Percentiles rank a stretch among this genome's conserved stretches.
Conservation (phyloP, 805 yeast genomes). For the Lipomyces sp. region DNA sequence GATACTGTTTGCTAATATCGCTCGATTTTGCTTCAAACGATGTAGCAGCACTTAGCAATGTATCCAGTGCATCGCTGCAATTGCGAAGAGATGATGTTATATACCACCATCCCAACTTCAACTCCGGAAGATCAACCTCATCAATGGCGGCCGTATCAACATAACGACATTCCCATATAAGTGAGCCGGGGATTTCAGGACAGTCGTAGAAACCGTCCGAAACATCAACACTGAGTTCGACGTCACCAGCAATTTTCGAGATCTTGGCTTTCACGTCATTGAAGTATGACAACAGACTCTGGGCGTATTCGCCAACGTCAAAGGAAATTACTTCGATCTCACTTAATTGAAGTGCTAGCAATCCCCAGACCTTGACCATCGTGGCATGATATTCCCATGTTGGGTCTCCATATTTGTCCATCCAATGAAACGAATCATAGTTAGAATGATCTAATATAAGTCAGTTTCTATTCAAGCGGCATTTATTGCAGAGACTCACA, state of each 20-base stretch:
- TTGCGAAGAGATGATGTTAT: conserved; percentile 32
- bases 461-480: neutral
- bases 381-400: conserved; percentile 64
- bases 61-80: conserved; percentile 34
- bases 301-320: conserved; percentile 51
- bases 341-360: conserved; percentile 54
- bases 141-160: neutral
- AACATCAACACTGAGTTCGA: conserved; percentile 25
- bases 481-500: conserved; percentile 12
- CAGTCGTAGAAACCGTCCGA: conserved; percentile 24
- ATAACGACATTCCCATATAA: conserved; percentile 16
- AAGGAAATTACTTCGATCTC: conserved; percentile 56
- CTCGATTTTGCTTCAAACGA: conserved; percentile 56
- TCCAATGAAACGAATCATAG: conserved; percentile 64
- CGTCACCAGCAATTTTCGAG: conserved; percentile 43
- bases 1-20: conserved; percentile 56
- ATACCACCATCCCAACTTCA: conserved; percentile 35
- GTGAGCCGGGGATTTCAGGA: neutral
- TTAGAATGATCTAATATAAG: conserved; percentile 61
- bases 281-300: conserved; percentile 49
- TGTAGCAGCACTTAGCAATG: conserved; percentile 44
- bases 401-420: conserved; percentile 66
- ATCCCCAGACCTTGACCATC: conserved; percentile 59
- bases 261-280: conserved; percentile 46
- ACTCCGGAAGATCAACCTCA: conserved; percentile 23